Percentiles rank a stretch among this genome's conserved stretches.
These are phyloP conservation scores for Flaveria bidentis DNA, from an alignment of 129 eudicot species.

Conservation along the genomic window DNA sequence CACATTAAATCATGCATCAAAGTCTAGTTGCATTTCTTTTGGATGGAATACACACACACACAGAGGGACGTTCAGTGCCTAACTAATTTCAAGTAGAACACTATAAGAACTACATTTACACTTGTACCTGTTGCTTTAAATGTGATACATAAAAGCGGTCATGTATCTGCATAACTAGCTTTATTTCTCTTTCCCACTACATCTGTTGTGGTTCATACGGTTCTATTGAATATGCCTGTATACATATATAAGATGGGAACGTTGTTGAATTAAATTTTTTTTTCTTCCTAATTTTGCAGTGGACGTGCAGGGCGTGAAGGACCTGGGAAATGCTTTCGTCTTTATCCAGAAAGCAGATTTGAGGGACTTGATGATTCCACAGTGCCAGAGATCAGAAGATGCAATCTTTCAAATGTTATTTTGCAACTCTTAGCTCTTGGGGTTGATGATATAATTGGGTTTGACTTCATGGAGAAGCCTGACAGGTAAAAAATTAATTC, in stretches of 20 bases:
- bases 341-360: constrained; percentile 81
- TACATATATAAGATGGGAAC: neutral
- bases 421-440: constrained; percentile 95
- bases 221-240: too few species aligned
- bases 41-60: neutral
- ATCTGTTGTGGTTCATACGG: too few species aligned
- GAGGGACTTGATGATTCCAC: constrained; percentile 77
- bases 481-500: constrained; percentile 47
- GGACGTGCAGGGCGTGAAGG: constrained; percentile 99
- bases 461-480: constrained; percentile 97
- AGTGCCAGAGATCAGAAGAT: constrained; percentile 85
- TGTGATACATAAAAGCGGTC: neutral
- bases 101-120: neutral
- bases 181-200: too few species aligned
- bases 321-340: constrained; percentile 94
- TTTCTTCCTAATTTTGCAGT: constrained; percentile 40
- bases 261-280: neutral
- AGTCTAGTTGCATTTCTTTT: neutral
- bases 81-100: neutral
- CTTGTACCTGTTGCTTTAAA: neutral
- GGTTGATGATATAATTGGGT: constrained; percentile 75
- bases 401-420: constrained; percentile 83
- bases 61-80: too few species aligned
- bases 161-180: neutral
- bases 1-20: neutral